Conservation (phyloP, 1,284 basidiomycete genomes). For the Leccinum solheimii region DNA sequence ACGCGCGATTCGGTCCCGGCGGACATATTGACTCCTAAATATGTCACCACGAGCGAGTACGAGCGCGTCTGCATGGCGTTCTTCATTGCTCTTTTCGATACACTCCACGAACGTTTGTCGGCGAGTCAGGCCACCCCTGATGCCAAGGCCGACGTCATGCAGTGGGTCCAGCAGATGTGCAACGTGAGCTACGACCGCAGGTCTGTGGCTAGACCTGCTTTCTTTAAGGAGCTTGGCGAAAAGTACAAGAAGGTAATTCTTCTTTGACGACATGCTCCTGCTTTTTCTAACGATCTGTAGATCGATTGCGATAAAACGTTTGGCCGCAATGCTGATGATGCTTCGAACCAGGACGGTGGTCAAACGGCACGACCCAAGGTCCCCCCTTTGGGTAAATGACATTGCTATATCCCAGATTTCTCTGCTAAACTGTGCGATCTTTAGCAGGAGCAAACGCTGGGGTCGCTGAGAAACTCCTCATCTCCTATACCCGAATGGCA, state of each 20-base stretch:
- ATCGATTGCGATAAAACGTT: background rate
- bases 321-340: background rate
- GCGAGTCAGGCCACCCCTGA: background rate
- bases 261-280: background rate
- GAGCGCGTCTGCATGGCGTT: constrained; percentile 3
- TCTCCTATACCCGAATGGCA: background rate
- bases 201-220: background rate
- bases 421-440: background rate
- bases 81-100: constrained; percentile 15
- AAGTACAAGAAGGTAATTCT: background rate
- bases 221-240: background rate
- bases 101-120: constrained; percentile 3
- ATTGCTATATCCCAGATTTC: background rate
- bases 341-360: background rate
- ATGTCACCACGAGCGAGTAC: background rate
- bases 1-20: constrained; percentile 9
- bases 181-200: background rate
- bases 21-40: constrained; percentile 7
- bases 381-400: background rate
- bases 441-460: background rate
- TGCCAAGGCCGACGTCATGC: background rate
- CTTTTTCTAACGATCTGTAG: background rate
- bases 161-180: background rate
- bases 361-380: background rate
- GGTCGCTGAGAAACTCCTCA: background rate